These are phyloP conservation scores for Thraustotheca clavata DNA, from an alignment of 352 stramenopile species.

Conservation along the genomic window DNA sequence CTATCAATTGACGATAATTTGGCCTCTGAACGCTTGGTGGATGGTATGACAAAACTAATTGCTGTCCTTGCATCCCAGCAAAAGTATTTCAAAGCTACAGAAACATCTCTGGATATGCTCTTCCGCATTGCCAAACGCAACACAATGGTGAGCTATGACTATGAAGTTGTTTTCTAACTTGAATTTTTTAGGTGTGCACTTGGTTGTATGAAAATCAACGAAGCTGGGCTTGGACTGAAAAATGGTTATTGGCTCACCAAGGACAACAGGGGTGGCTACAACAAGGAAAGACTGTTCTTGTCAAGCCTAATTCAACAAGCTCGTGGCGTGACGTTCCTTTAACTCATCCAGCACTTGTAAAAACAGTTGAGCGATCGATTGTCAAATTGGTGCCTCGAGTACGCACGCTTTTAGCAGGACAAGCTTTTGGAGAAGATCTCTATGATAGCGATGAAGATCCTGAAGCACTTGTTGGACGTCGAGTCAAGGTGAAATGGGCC, in stretches of 20 bases:
- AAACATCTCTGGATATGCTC: conserved; percentile 82
- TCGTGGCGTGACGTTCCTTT: conserved; percentile 61
- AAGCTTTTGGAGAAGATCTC: conserved; percentile 48
- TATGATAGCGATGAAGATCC: conserved; percentile 87
- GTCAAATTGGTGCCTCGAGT: conserved; percentile 51
- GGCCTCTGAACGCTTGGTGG: conserved; percentile 42
- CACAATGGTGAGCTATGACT: conserved; percentile 30
- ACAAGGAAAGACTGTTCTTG: conserved; percentile 61
- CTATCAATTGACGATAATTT: conserved; percentile 73
- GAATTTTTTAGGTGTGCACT: conserved; percentile 8
- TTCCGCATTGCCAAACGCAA: conserved; percentile 72
- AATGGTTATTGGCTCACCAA: conserved; percentile 66
- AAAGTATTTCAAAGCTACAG: conserved; percentile 78
- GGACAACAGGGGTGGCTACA: conserved; percentile 58
- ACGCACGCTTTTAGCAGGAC: conserved; percentile 35
- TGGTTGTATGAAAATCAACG: conserved; percentile 61
- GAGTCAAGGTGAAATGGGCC: conserved; percentile 81
- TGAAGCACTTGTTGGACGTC: conserved; percentile 66
- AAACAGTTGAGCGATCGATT: conserved; percentile 52
- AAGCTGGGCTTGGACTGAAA: conserved; percentile 74
- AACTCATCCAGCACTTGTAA: conserved; percentile 42
- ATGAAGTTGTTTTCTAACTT: not conserved
- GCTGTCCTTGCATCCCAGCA: conserved; percentile 79
- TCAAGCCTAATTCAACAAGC: conserved; percentile 80
- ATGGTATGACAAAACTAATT: conserved; percentile 62